Conservation (phyloP, 2,329 filamentous ascomycete genomes). For the Xylariaceae sp. region DNA sequence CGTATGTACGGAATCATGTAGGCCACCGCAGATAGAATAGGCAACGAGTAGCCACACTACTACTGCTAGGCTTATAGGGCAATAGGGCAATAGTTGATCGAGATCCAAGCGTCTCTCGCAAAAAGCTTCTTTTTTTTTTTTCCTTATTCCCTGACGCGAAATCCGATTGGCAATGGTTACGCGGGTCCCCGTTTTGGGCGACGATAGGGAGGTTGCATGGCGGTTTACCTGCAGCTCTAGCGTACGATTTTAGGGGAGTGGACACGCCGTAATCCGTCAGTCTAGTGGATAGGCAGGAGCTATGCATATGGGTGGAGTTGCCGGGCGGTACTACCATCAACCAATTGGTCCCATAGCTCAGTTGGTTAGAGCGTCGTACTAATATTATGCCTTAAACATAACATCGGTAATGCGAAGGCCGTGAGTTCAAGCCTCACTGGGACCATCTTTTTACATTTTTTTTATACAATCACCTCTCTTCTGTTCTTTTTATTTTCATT, state of each 20-base stretch:
- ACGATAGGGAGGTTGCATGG: not conserved
- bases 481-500: not conserved
- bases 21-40: too few relatives aligned
- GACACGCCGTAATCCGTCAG: too few relatives aligned
- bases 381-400: slow-evolving; percentile 7
- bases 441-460: not conserved
- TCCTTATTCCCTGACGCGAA: not conserved
- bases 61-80: not conserved
- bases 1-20: too few relatives aligned
- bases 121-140: not conserved
- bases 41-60: too few relatives aligned
- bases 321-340: not conserved
- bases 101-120: not conserved
- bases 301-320: not conserved
- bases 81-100: not conserved
- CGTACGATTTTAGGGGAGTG: not conserved
- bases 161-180: not conserved
- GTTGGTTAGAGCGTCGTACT: slow-evolving; percentile 15
- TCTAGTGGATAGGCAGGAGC: not conserved
- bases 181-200: too few relatives aligned
- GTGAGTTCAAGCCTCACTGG: slow-evolving; percentile 13
- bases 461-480: not conserved
- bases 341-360: slow-evolving; percentile 6
- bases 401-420: slow-evolving; percentile 8
- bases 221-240: not conserved